Percentiles rank a stretch among this genome's conserved stretches.
Evolutionary conservation across 225 moss, liverwort and hornwort species (phyloP).

Genomic region (Lunularia cruciata): DNA sequence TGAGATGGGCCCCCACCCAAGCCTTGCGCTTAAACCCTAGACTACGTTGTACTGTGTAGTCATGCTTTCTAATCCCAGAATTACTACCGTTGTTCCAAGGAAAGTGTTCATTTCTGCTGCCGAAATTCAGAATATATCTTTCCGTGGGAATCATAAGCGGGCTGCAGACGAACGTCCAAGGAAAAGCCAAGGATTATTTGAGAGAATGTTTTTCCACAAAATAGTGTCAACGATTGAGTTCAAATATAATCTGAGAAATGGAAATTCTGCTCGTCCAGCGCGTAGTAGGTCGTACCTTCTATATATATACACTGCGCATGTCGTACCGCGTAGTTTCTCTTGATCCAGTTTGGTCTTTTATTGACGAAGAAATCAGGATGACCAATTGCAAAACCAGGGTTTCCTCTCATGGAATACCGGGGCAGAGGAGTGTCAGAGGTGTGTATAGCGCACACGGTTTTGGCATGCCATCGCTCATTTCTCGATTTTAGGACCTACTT

Average conservation of each 20-base stretch:
- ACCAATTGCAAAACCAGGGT: background rate
- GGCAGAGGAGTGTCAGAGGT: no score
- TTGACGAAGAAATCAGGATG: background rate
- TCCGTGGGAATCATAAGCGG: background rate
- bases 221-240: constrained; percentile 2
- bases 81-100: background rate
- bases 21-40: background rate
- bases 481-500: background rate
- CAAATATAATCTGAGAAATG: background rate
- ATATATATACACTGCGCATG: background rate
- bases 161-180: constrained; percentile 2
- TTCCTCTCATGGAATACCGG: background rate
- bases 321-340: background rate
- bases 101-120: background rate
- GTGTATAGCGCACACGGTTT: constrained; percentile 15
- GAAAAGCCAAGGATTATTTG: background rate
- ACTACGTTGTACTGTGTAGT: background rate
- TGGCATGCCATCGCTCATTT: background rate
- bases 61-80: background rate
- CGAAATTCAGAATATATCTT: constrained; percentile 2
- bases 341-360: no score
- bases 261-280: background rate
- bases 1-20: background rate
- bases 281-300: background rate
- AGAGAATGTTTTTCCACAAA: background rate